phyloP scores from a whole-genome alignment of 2,329 filamentous ascomycete genomes.

The Xylaria sp. region DNA sequence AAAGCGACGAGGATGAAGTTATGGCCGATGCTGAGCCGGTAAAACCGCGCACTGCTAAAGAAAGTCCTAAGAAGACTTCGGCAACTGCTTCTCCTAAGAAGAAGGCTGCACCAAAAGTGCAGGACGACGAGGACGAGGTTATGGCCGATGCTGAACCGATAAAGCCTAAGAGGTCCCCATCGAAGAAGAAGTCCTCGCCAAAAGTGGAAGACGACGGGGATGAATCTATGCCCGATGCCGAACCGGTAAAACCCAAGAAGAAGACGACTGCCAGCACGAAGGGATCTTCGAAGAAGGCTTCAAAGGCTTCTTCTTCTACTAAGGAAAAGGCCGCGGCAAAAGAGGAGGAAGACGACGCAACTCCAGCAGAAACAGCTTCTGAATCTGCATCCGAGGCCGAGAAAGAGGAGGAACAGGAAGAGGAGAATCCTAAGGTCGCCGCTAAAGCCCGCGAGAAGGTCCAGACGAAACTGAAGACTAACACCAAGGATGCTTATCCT shows the following conservation, averaged over 20 bases:
- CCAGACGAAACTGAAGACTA: constrained; percentile 66
- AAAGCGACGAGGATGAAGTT: constrained; percentile 43
- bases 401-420: constrained; percentile 37
- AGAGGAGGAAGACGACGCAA: constrained; percentile 30
- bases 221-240: constrained; percentile 34
- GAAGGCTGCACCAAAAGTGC: constrained; percentile 15
- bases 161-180: constrained; percentile 31
- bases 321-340: constrained; percentile 24
- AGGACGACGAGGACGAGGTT: constrained; percentile 38
- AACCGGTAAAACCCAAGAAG: constrained; percentile 30
- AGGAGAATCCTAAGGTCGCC: constrained; percentile 63
- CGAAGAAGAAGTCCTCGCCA: constrained; percentile 36
- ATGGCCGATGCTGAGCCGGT: constrained; percentile 32
- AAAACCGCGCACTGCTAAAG: constrained; percentile 28
- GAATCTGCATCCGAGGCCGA: constrained; percentile 48
- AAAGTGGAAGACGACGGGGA: constrained; percentile 49
- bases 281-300: constrained; percentile 3
- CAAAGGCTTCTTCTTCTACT: constrained; percentile 17
- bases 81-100: constrained; percentile 23
- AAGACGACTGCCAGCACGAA: constrained; percentile 27
- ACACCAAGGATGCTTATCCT: constrained; percentile 75
- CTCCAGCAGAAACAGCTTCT: constrained; percentile 42
- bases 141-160: constrained; percentile 32
- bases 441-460: constrained; percentile 75
- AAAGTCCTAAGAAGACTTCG: constrained; percentile 29